Conservation (phyloP, 352 stramenopile species). For the Phytophthora citrophthora region DNA sequence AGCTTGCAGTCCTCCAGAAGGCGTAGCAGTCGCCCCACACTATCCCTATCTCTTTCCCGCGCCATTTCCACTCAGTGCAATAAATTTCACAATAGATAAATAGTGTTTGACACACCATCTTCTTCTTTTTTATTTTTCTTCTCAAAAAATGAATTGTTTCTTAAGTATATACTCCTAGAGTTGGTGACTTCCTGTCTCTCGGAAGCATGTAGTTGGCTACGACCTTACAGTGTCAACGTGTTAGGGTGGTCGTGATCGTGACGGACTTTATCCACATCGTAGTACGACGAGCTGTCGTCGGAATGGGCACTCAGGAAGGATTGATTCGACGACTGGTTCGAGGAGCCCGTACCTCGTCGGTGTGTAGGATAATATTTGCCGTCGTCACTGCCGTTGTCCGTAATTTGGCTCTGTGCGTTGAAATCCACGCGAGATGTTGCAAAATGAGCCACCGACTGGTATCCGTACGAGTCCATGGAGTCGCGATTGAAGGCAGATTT, state of each 20-base stretch:
- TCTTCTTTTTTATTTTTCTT: not conserved
- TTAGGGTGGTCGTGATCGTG: slow-evolving; percentile 23
- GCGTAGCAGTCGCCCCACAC: slow-evolving; percentile 50
- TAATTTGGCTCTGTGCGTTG: slow-evolving; percentile 33
- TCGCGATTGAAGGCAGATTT: slow-evolving; percentile 33
- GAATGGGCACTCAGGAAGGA: slow-evolving; percentile 69
- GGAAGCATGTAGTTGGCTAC: slow-evolving; percentile 1
- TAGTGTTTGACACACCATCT: slow-evolving; percentile 2
- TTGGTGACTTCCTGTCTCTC: slow-evolving; percentile 30
- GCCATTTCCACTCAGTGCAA: not conserved
- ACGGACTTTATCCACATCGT: slow-evolving; percentile 41
- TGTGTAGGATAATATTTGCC: slow-evolving; percentile 31
- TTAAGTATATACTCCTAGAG: slow-evolving; percentile 29
- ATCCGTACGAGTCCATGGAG: slow-evolving; percentile 39
- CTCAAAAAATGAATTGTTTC: not conserved
- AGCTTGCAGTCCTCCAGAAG: slow-evolving; percentile 44
- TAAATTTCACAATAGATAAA: no score
- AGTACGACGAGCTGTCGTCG: slow-evolving; percentile 65
- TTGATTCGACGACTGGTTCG: slow-evolving; percentile 58
- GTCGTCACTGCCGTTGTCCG: slow-evolving; percentile 40
- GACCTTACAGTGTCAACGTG: slow-evolving; percentile 30
- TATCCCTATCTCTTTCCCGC: slow-evolving; percentile 21
- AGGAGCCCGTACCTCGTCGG: slow-evolving; percentile 43
- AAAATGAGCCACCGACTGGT: slow-evolving; percentile 28
- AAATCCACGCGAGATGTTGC: slow-evolving; percentile 36